Base-by-base conservation (phyloP, 257 asterid species). In the Solanum tarapatanum region DNA sequence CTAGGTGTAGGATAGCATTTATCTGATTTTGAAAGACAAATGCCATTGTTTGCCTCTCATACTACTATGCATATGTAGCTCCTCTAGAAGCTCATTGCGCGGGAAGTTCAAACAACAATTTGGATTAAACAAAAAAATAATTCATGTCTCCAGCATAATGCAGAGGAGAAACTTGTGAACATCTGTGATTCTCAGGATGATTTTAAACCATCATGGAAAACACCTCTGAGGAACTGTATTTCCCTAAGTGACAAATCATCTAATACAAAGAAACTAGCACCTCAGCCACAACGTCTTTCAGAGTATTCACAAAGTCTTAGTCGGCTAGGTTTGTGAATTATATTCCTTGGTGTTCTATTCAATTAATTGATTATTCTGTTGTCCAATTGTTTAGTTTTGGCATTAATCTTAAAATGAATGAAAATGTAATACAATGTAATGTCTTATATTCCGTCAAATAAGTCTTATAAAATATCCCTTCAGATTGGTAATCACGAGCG, bases 271-370 rank as follows among this genome's bases (percentile, higher is more conserved):
- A 92, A 92, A 87, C 93, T 93, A 83, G 94, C 95, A 84, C 95
- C 96, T 9, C 92, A 86, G 88, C 98, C 98, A 87, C 98, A 94
- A 82, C 98, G 98, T 76, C 96, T 91, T 87, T 95, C 98, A 10
- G 96, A 92, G 89, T 94, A 92, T 90, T 95, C 97, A 55, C 88
- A 17, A 85, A 93, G 94, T 83, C 98, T 96, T 41, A 85, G 74
- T 66, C 82, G 82, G 82, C 87, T 94, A 89, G 98, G 98, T 95
- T 93, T 82, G 91, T 83, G 60, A 23, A 16, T 51, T 14, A 85
- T 70, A 83, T 82, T 77, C 62, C 82, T n/a, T 48, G 6, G 83
- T 23, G 33, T 75, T 75, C 11, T 37, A 37, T 37, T 75, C 11
- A 21, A 3, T 73, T 4, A 33, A 19, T 8, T 17, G 16, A 35